Base-by-base conservation (phyloP, 1,284 basidiomycete genomes). In the Wallemia mellicola region DNA sequence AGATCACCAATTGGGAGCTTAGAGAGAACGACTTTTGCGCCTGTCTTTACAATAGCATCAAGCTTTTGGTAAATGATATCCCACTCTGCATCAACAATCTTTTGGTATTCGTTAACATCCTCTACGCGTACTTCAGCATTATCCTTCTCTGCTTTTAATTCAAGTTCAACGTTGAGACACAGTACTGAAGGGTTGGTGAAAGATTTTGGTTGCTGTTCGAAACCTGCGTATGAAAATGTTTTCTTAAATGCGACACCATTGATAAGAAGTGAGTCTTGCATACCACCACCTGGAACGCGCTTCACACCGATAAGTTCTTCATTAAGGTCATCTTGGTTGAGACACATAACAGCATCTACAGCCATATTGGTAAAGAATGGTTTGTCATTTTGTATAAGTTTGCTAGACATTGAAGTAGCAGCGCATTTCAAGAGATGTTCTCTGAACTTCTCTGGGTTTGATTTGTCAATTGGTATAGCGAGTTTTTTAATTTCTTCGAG, bases 361-460 rank as follows among this genome's bases (percentile, higher is more conserved):
- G 95, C 94, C 91, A 99, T 98, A 64, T 86, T 81, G 28, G 89
- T 84, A 75, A 99, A 99, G 75, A 98, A 99, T 2, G 92, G 91
- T 68, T 94, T 95, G 73, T 96, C 89, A 38, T 88, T 89, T 70
- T 96, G 91, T 65, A 99, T 96, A 63, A 99, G 79, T 73, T 99
- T 99, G 63, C 91, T 96, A 24, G 92, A 96, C 92, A 99, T 96
- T 48, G 91, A 92, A 5, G 94, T 99, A 27, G 89, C 83, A 38
- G 94, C 94, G 70, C 89, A 94, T 75, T 95, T 92, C 66, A 95
- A 75, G 55, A 99, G 78, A 9, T 98, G 79, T 61, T 89, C 86
- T 62, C 82, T 86, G 79, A 98, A 96, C 65, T 80, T 79, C 86
- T 79, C 81, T 59, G 87, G 79, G 73, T 98, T 77, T 28, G 81